A percentile compares a stretch with the other conserved stretches of the same genome.
These are phyloP conservation scores for Globisporangium radiosum DNA, from an alignment of 352 stramenopile genomes.

Conservation along the genomic window DNA sequence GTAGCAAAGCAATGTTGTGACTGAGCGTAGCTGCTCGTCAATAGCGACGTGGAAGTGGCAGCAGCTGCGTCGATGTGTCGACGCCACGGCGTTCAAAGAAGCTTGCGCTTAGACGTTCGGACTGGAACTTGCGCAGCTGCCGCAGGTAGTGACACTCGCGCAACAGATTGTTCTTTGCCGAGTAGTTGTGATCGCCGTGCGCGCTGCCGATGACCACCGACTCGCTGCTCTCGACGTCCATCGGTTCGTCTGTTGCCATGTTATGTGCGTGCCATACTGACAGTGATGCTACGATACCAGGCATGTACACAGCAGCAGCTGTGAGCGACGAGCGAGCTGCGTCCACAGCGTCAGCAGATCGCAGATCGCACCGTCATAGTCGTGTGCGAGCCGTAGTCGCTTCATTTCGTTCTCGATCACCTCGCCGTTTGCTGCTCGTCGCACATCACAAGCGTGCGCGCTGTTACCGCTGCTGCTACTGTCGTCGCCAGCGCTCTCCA, in stretches of 20 bases:
- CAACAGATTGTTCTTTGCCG: constrained; percentile 50
- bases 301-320: background rate
- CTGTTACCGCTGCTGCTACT: background rate
- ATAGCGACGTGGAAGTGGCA: constrained; percentile 21
- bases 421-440: constrained; percentile 16
- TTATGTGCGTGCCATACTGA: constrained; percentile 1
- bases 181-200: constrained; percentile 27
- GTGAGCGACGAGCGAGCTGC: background rate
- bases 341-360: background rate
- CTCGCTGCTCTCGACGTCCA: constrained; percentile 19
- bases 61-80: constrained; percentile 5
- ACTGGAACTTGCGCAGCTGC: constrained; percentile 68
- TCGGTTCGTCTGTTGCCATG: constrained; percentile 1
- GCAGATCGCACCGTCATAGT: constrained; percentile 30
- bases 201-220: constrained; percentile 12
- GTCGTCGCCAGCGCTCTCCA: background rate
- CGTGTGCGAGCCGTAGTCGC: constrained; percentile 59
- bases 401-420: constrained; percentile 71
- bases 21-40: background rate
- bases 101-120: constrained; percentile 35
- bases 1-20: background rate
- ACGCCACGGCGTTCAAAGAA: constrained; percentile 32
- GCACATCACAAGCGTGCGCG: background rate
- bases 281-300: constrained; percentile 2
- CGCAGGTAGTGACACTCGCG: constrained; percentile 71